These are phyloP conservation scores for Tolypocladium amazonense DNA, from an alignment of 2,329 filamentous ascomycete genomes.

Conservation along the genomic window DNA sequence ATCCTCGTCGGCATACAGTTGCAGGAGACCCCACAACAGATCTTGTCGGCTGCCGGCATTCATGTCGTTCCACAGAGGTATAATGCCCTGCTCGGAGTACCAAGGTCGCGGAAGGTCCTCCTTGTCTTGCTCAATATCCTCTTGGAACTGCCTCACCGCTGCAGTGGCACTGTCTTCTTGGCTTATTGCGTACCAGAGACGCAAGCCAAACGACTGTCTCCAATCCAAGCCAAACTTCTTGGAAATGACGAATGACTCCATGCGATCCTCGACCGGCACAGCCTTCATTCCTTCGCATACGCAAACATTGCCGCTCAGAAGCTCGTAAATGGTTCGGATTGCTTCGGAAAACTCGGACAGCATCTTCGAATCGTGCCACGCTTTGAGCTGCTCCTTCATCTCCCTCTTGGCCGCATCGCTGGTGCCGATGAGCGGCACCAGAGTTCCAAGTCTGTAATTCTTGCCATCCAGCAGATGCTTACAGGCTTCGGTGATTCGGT, in stretches of 20 bases:
- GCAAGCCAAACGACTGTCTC: constrained; percentile 85
- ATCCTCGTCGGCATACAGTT: constrained; percentile 57
- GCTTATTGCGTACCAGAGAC: constrained; percentile 76
- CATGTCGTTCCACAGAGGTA: constrained; percentile 49
- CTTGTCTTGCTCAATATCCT: constrained; percentile 59
- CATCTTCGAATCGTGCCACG: constrained; percentile 75
- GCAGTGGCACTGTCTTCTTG: constrained; percentile 57
- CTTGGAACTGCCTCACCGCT: constrained; percentile 63
- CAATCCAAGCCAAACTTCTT: constrained; percentile 80
- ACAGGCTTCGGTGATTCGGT: constrained; percentile 75
- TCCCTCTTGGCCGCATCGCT: constrained; percentile 60
- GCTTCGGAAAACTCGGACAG: constrained; percentile 80
- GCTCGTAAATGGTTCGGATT: constrained; percentile 78
- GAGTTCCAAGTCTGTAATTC: constrained; percentile 73
- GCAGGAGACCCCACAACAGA: constrained; percentile 77
- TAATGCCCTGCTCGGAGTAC: constrained; percentile 51
- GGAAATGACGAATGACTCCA: constrained; percentile 71
- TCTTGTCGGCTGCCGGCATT: constrained; percentile 56
- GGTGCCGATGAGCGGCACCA: constrained; percentile 72
- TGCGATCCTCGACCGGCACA: constrained; percentile 67
- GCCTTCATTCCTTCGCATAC: constrained; percentile 67
- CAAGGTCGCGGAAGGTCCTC: constrained; percentile 66
- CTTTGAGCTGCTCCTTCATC: constrained; percentile 68
- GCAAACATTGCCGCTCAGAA: constrained; percentile 80
- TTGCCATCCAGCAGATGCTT: constrained; percentile 63